A percentile compares a stretch with the other conserved stretches of the same genome.
phyloP scores from a whole-genome alignment of 805 yeast species.

The Ogataea minuta region DNA sequence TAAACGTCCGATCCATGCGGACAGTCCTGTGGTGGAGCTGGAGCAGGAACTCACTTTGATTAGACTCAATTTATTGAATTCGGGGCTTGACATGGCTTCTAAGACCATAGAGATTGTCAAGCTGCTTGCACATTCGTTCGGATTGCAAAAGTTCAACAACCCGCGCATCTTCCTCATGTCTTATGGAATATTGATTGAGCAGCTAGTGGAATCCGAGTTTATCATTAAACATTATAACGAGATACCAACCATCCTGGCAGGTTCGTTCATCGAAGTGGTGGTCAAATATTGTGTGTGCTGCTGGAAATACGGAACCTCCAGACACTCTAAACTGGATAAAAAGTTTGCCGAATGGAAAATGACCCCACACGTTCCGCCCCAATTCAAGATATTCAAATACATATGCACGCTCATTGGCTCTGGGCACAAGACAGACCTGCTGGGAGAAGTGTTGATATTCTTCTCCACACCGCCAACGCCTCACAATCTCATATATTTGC shows the following conservation, averaged over 20 bases:
- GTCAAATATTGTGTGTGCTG: constrained; percentile 46
- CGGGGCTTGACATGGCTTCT: constrained; percentile 25
- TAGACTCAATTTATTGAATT: constrained; percentile 19
- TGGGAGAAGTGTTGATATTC: constrained; percentile 26
- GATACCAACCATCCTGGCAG: constrained; percentile 25
- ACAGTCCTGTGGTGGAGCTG: constrained; percentile 12
- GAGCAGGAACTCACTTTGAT: constrained; percentile 24
- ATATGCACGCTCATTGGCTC: constrained; percentile 14
- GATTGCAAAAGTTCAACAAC: constrained; percentile 31
- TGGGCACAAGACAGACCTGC: constrained; percentile 22
- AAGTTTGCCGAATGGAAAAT: constrained; percentile 36
- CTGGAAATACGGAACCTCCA: constrained; percentile 35
- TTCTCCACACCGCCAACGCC: constrained; percentile 28
- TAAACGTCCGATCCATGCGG: constrained; percentile 4
- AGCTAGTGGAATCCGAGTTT: constrained; percentile 39
- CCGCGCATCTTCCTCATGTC: constrained; percentile 38
- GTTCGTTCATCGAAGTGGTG: constrained; percentile 40
- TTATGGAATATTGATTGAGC: constrained; percentile 40
- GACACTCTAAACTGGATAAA: constrained; percentile 21
- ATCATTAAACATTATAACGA: constrained; percentile 33
- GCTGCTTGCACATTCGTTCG: constrained; percentile 36
- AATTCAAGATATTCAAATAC: constrained; percentile 23
- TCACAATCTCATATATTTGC: constrained; percentile 19
- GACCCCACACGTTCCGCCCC: constrained; percentile 23
- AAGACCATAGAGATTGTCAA: constrained; percentile 31